Evolutionary conservation across 1,284 basidiomycete genomes (phyloP), one percentile per base, ranked within the genome.

Genomic region (Rhodofomes roseus): DNA sequence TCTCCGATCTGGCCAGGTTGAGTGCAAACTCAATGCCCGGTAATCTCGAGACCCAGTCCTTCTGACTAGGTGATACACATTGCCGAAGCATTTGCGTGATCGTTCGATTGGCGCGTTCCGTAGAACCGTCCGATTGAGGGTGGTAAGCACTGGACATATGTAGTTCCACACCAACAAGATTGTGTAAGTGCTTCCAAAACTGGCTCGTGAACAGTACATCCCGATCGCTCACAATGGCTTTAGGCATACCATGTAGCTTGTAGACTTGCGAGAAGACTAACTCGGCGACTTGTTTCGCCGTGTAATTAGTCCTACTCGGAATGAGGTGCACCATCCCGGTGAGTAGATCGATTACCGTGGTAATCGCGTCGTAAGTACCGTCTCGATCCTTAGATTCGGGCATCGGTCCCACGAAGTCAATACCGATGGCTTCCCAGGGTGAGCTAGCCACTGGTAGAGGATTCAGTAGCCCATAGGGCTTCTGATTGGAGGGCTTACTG

Each of bases 131-230:
- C 0, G 73, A 75, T 56, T 81, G 65, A 0, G 79, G 79, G 58
- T 82, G 79, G 52, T 75, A 82, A 0, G 76, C 65, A 9, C 74
- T 75, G 0, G 76, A 80, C 72, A 81, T 72, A 1, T 61, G 48
- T 1, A 80, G 65, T 39, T 76, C 65, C 2, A 68, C 67, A 1
- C 74, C 70, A 1, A 77, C 60, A 2, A 77, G 63, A n/a, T 63
- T 43, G 55, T 77, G 64, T 0, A 81, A 55, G 14, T 71, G 57
- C 14, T 64, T 69, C 79, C 79, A 83, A 60, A 81, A 75, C 22
- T 57, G 55, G 43, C 72, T 68, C 0, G 76, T 81, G 62, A 81
- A 82, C 16, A 75, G 61, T 0, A 68, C 60, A 59, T 81, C 78
- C 4, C 77, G 64, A 58, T 82, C 74, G 29, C 72, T 74, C 0